phyloP scores from a whole-genome alignment of 768 basidiomycete species.

The Boletus barrowsii region DNA sequence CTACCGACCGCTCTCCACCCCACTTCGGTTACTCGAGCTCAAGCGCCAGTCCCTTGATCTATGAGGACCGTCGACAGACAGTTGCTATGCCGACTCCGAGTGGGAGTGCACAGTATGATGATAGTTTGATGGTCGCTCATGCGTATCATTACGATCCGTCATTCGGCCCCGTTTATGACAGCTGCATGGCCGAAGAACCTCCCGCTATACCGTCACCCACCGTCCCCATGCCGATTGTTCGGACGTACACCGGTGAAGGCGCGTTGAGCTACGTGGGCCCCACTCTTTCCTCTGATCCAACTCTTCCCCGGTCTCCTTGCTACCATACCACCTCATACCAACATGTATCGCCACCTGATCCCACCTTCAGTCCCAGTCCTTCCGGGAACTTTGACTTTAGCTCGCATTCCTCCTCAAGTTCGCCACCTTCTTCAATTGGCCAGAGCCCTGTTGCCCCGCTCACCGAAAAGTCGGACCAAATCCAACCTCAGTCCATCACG shows the following conservation, averaged over 20 bases:
- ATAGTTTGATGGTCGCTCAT: slow-evolving; percentile 4
- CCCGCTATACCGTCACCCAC: neutral
- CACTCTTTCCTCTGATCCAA: neutral
- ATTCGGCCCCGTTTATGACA: neutral
- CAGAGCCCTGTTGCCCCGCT: neutral
- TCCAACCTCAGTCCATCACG: neutral
- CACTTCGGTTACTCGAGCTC: neutral
- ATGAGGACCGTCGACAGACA: neutral
- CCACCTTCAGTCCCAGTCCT: neutral
- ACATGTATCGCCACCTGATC: neutral
- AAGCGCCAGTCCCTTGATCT: neutral
- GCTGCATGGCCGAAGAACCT: neutral
- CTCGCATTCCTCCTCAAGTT: neutral
- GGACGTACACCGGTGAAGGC: neutral
- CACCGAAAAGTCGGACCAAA: neutral
- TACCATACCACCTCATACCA: neutral
- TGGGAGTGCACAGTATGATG: neutral
- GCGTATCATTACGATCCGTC: neutral
- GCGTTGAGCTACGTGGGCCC: neutral
- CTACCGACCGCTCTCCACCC: neutral
- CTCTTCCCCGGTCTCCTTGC: neutral
- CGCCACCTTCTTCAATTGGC: neutral
- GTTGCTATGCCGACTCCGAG: slow-evolving; percentile 5
- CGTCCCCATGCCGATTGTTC: slow-evolving; percentile 5
- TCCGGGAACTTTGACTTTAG: neutral